Evolutionary conservation across 1,284 basidiomycete species (phyloP).

Genomic region (Takashimella koratensis): DNA sequence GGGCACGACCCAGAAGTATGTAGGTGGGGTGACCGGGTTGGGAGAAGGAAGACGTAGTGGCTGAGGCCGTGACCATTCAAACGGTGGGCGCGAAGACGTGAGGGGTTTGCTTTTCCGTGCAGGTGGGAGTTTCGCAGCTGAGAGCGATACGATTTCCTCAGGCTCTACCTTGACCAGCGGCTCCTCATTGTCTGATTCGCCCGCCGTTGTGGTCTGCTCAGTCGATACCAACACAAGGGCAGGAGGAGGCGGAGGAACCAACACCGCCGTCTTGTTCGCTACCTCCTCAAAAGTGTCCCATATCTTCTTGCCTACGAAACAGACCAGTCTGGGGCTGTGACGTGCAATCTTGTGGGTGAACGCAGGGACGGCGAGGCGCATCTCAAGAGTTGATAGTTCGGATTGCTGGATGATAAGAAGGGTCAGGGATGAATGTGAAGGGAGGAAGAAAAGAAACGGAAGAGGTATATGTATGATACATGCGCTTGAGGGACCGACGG

Average conservation of each 20-base stretch:
- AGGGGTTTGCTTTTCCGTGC: slow-evolving; percentile 1
- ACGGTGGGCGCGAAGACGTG: slow-evolving; percentile 2
- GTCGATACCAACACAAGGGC: no score
- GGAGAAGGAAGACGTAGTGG: slow-evolving; percentile 23
- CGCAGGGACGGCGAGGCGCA: slow-evolving; percentile 52
- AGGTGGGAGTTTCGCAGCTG: neutral
- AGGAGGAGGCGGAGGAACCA: neutral
- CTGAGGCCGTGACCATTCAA: slow-evolving; percentile 34
- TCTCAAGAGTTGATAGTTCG: slow-evolving; percentile 60
- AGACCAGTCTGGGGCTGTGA: slow-evolving; percentile 60
- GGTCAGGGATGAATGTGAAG: neutral
- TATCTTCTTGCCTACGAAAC: slow-evolving; percentile 70
- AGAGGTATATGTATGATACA: no score
- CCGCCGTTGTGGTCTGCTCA: neutral
- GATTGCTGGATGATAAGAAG: slow-evolving; percentile 50
- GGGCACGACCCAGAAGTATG: slow-evolving; percentile 49
- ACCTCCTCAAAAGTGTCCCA: slow-evolving; percentile 57
- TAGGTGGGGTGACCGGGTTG: slow-evolving; percentile 12
- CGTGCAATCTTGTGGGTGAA: slow-evolving; percentile 59
- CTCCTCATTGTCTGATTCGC: neutral
- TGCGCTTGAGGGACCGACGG: no score
- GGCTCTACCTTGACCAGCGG: slow-evolving; percentile 2
- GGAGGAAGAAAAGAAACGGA: neutral
- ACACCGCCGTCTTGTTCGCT: neutral
- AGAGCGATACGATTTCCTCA: no score